phyloP scores from a whole-genome alignment of 345 rosid species.

The Pelargonium nanum region DNA sequence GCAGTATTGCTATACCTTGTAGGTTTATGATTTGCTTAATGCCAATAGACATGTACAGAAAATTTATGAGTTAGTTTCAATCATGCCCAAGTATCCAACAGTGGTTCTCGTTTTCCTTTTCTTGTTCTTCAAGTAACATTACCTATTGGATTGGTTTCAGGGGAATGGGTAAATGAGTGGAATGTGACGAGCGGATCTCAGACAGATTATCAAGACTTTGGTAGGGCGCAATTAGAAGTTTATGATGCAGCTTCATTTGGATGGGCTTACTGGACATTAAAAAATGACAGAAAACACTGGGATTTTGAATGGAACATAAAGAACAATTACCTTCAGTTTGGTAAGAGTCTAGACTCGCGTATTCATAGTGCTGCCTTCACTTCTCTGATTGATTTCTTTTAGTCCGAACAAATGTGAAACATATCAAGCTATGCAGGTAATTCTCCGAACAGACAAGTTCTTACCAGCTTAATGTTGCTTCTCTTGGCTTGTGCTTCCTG shows the following conservation, averaged over 20 bases:
- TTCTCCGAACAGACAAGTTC: constrained; percentile 18
- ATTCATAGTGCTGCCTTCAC: too few relatives aligned
- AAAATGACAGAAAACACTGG: constrained; percentile 65
- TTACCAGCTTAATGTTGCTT: constrained; percentile 16
- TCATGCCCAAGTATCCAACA: too few relatives aligned
- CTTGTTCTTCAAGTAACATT: background rate
- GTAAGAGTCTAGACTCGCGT: constrained; percentile 20
- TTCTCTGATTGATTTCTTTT: background rate
- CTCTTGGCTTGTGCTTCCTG: constrained; percentile 17
- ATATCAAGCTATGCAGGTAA: constrained; percentile 26
- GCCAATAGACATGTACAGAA: too few relatives aligned
- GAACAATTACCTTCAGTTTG: constrained; percentile 48
- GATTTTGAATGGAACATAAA: constrained; percentile 69
- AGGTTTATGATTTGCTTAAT: too few relatives aligned
- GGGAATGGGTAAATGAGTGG: constrained; percentile 86
- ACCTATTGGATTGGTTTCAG: constrained; percentile 21
- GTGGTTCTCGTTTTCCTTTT: too few relatives aligned
- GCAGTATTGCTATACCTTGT: too few relatives aligned
- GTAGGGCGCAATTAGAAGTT: constrained; percentile 52
- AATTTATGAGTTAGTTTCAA: too few relatives aligned
- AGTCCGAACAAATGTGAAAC: background rate
- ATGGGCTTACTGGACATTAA: constrained; percentile 70
- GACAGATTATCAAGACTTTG: constrained; percentile 53
- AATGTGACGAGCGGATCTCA: constrained; percentile 38
- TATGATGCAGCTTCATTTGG: constrained; percentile 62